phyloP scores from a whole-genome alignment of 352 stramenopile genomes.

The Globisporangium iwayamae region DNA sequence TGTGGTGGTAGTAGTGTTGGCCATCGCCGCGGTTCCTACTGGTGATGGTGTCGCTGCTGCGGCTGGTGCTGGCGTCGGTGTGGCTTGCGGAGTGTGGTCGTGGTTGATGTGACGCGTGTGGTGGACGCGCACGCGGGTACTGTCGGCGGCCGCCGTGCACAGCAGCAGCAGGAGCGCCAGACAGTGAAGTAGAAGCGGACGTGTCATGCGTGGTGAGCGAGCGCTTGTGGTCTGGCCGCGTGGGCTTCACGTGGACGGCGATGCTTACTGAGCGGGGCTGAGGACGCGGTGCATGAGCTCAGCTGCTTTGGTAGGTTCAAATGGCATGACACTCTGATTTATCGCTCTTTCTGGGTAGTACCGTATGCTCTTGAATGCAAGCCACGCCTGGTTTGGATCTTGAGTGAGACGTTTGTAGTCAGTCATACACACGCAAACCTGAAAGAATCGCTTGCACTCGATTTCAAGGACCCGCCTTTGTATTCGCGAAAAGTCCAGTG shows the following conservation, averaged over 20 bases:
- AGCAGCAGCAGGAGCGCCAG: slow-evolving; percentile 4
- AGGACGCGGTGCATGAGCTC: neutral
- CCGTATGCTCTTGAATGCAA: too few relatives aligned
- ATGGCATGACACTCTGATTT: too few relatives aligned
- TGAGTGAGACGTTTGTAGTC: too few relatives aligned
- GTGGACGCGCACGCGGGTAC: neutral
- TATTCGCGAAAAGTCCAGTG: neutral
- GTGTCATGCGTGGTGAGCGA: neutral
- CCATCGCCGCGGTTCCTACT: neutral
- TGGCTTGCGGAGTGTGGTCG: neutral
- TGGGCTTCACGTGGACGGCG: neutral
- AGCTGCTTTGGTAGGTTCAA: too few relatives aligned
- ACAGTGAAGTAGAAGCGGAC: neutral
- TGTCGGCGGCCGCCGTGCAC: neutral
- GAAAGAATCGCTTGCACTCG: neutral
- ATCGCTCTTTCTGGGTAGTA: too few relatives aligned
- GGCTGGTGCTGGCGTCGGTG: neutral
- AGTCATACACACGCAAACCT: too few relatives aligned
- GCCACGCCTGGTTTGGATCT: too few relatives aligned
- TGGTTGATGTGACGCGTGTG: neutral
- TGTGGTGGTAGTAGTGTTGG: neutral
- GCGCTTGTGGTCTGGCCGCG: neutral
- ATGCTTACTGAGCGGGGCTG: neutral
- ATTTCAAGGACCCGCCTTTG: neutral
- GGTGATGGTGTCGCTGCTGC: neutral